A percentile compares a stretch with the other conserved stretches of the same genome.
phyloP scores from a whole-genome alignment of 2,329 filamentous ascomycete species.

The Colletotrichum echinochloae region DNA sequence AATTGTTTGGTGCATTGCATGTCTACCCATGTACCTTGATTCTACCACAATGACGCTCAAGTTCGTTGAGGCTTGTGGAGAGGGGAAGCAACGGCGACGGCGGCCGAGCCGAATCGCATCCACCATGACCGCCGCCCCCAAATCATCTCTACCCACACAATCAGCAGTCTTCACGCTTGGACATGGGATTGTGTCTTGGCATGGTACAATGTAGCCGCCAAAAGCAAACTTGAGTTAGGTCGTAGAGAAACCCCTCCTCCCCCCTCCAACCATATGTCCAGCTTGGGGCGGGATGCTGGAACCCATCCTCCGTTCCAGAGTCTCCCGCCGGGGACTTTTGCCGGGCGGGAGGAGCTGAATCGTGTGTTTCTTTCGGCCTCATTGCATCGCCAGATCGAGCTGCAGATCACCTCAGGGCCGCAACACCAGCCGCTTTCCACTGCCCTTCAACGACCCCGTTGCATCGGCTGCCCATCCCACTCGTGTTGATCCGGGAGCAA shows the following conservation, averaged over 20 bases:
- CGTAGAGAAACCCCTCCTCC: neutral
- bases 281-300: neutral
- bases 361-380: neutral
- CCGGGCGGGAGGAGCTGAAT: slow-evolving; percentile 7
- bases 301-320: neutral
- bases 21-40: neutral
- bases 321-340: neutral
- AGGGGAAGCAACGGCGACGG: neutral
- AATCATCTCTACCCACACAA: neutral
- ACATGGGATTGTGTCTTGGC: slow-evolving; percentile 4
- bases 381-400: neutral
- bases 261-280: neutral
- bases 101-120: neutral
- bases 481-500: slow-evolving; percentile 37
- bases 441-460: slow-evolving; percentile 25
- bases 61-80: neutral
- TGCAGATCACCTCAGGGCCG: neutral
- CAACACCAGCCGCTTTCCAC: slow-evolving; percentile 13
- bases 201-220: neutral
- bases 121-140: slow-evolving; percentile 8
- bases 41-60: neutral
- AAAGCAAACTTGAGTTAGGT: slow-evolving; percentile 16
- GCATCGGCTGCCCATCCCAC: slow-evolving; percentile 23
- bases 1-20: slow-evolving; percentile 1
- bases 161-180: slow-evolving; percentile 12